These are phyloP conservation scores for Cyanodermella asteris DNA, from an alignment of 2,329 filamentous ascomycete species.

Conservation along the genomic window DNA sequence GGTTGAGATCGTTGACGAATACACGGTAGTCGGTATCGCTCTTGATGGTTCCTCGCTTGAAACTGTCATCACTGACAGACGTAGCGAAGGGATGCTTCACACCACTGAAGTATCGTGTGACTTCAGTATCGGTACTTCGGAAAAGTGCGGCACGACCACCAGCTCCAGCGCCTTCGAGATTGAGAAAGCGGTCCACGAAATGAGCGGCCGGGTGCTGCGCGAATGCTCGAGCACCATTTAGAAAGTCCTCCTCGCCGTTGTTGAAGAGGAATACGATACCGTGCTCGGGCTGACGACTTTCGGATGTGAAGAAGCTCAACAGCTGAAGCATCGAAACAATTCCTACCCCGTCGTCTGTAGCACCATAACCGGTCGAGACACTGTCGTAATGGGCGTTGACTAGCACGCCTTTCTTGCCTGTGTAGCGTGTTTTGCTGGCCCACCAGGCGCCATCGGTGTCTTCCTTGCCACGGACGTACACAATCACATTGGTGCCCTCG, in stretches of 20 bases:
- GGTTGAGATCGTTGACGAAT: conserved; percentile 53
- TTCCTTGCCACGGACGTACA: conserved; percentile 68
- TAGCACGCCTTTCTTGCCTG: conserved; percentile 53
- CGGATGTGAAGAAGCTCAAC: conserved; percentile 61
- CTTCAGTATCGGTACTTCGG: conserved; percentile 66
- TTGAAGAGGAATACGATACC: conserved; percentile 76
- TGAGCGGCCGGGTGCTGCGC: conserved; percentile 60
- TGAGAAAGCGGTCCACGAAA: conserved; percentile 73
- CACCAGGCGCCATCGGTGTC: conserved; percentile 58
- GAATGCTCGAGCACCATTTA: conserved; percentile 73
- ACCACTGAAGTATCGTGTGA: conserved; percentile 55
- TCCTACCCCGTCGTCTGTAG: conserved; percentile 83
- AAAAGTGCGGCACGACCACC: conserved; percentile 77
- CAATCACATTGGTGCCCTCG: conserved; percentile 76
- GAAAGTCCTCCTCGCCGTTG: conserved; percentile 84
- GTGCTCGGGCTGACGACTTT: conserved; percentile 48
- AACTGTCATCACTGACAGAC: conserved; percentile 65
- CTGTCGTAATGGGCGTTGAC: conserved; percentile 93
- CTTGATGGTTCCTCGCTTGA: conserved; percentile 52
- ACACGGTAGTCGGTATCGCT: conserved; percentile 83
- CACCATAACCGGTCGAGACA: conserved; percentile 77
- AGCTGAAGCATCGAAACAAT: conserved; percentile 73
- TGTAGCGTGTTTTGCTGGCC: conserved; percentile 29
- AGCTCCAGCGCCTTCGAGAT: conserved; percentile 84
- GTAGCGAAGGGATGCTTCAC: conserved; percentile 61